Evolutionary conservation across 257 asterid genomes (phyloP).

Genomic region (Solanum rostratum): DNA sequence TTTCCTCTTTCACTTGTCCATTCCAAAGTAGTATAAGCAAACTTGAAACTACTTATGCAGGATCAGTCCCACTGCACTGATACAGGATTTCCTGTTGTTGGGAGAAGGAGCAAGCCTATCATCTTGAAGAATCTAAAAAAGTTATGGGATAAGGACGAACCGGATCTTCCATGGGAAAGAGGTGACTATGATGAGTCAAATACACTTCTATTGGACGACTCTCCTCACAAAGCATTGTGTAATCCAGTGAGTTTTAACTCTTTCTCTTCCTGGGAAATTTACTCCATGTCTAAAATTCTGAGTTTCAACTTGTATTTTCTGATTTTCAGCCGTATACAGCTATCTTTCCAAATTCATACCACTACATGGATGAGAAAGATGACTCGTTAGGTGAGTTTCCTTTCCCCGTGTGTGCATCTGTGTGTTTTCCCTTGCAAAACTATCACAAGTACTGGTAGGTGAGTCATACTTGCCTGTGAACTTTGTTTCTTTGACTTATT

Average conservation of each 20-base stretch:
- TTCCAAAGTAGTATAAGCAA: background rate
- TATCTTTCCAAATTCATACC: constrained; percentile 54
- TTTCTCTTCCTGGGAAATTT: constrained; percentile 7
- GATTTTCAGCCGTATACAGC: constrained; percentile 58
- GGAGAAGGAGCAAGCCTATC: constrained; percentile 57
- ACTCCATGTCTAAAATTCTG: constrained; percentile 32
- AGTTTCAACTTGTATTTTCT: constrained; percentile 9
- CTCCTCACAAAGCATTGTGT: constrained; percentile 66
- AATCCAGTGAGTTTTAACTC: constrained; percentile 58
- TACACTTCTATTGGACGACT: constrained; percentile 77
- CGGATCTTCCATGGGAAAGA: constrained; percentile 70
- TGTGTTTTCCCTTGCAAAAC: background rate
- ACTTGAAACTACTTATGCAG: constrained; percentile 25
- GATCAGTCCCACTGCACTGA: constrained; percentile 75
- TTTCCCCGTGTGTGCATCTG: background rate
- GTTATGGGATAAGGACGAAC: constrained; percentile 62
- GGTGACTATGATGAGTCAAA: constrained; percentile 70
- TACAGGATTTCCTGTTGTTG: constrained; percentile 43
- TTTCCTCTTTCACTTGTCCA: background rate
- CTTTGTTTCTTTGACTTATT: background rate
- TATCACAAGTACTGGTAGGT: background rate
- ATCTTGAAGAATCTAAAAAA: constrained; percentile 59
- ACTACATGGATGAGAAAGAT: constrained; percentile 33
- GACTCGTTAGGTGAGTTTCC: constrained; percentile 56
- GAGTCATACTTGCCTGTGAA: background rate